These are phyloP conservation scores for Coemansia sp. DNA, from an alignment of 192 early-diverging fungal genomes.

Conservation along the genomic window DNA sequence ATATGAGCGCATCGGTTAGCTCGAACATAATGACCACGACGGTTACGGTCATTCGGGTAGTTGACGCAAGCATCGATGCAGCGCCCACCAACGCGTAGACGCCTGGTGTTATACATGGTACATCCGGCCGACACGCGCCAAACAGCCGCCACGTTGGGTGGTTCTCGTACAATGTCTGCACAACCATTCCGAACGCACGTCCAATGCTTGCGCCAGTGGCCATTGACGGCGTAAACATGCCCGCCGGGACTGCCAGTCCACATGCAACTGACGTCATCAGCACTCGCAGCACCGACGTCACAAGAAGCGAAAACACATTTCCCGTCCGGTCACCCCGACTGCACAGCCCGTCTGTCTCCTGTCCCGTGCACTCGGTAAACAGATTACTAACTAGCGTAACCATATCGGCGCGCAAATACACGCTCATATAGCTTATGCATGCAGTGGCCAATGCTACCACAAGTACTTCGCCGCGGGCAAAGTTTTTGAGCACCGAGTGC, in stretches of 20 bases:
- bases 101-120: slow-evolving; percentile 82
- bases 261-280: slow-evolving; percentile 68
- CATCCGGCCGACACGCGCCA: slow-evolving; percentile 66
- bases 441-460: slow-evolving; percentile 50
- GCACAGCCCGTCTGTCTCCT: slow-evolving; percentile 52
- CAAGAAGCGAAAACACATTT: slow-evolving; percentile 56
- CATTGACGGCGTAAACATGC: slow-evolving; percentile 86
- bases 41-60: slow-evolving; percentile 90
- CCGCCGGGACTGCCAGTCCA: slow-evolving; percentile 74
- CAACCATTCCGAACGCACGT: slow-evolving; percentile 81
- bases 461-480: slow-evolving; percentile 55
- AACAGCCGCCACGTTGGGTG: slow-evolving; percentile 66
- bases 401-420: slow-evolving; percentile 53
- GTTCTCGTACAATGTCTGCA: slow-evolving; percentile 59
- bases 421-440: slow-evolving; percentile 51
- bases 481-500: slow-evolving; percentile 39
- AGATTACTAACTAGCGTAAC: slow-evolving; percentile 58
- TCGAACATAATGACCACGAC: slow-evolving; percentile 99
- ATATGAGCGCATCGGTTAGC: slow-evolving; percentile 92
- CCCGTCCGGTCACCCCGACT: slow-evolving; percentile 25
- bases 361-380: slow-evolving; percentile 55
- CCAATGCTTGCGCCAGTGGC: slow-evolving; percentile 90
- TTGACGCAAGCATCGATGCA: slow-evolving; percentile 74
- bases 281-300: slow-evolving; percentile 64
- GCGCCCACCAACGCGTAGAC: slow-evolving; percentile 84